These are phyloP conservation scores for Selaginella tamariscina DNA, from an alignment of 75 land plant species.

Conservation along the genomic window DNA sequence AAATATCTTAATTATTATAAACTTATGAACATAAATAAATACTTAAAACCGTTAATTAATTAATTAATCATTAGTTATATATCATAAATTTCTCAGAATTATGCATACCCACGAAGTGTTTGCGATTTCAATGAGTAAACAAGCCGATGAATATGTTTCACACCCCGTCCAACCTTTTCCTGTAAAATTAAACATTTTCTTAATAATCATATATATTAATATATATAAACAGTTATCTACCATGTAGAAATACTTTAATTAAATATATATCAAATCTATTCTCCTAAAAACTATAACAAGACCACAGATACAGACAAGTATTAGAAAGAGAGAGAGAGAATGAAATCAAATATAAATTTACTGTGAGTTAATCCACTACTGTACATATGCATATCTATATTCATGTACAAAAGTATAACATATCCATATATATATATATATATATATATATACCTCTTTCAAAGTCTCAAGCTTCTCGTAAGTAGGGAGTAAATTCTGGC, in stretches of 20 bases:
- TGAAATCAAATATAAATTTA: neutral
- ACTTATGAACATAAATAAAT: too few relatives aligned
- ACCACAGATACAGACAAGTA: neutral
- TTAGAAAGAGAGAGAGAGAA: neutral
- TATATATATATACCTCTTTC: constrained; percentile 47
- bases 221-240: neutral
- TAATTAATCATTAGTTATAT: too few relatives aligned
- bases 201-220: neutral
- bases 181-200: constrained; percentile 27
- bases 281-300: neutral
- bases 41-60: too few relatives aligned
- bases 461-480: constrained; percentile 61
- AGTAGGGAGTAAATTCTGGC: constrained; percentile 43
- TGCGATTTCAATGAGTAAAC: constrained; percentile 57
- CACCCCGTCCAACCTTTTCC: constrained; percentile 60
- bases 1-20: too few relatives aligned
- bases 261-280: neutral
- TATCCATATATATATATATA: neutral
- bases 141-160: constrained; percentile 53
- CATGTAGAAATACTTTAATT: constrained; percentile 8
- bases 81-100: too few relatives aligned
- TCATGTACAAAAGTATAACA: constrained; percentile 9
- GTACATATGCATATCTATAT: neutral
- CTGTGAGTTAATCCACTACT: neutral
- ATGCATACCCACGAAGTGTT: neutral